Percentiles rank a stretch among this genome's conserved stretches.
phyloP scores from a whole-genome alignment of 805 yeast species.

The Hanseniaspora lindneri region DNA sequence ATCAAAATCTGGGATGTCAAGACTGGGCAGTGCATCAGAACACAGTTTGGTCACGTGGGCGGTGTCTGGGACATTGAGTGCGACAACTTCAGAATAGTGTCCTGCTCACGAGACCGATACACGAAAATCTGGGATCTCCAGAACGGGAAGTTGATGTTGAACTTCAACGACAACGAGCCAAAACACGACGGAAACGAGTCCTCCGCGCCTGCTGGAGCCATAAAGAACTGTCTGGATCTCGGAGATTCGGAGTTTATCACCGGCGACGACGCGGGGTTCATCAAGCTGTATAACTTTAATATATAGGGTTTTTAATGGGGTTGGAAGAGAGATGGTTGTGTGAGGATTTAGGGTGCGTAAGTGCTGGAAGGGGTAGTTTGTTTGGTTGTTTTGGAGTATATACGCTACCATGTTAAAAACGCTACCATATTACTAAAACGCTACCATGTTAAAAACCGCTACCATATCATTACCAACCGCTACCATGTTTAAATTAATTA shows the following conservation, averaged over 20 bases:
- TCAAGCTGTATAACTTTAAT: conserved; percentile 75
- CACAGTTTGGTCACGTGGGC: conserved; percentile 95
- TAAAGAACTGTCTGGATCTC: conserved; percentile 51
- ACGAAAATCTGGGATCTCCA: conserved; percentile 96
- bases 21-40: conserved; percentile 78
- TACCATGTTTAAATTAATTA: too few relatives aligned
- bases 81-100: conserved; percentile 84
- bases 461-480: too few relatives aligned
- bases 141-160: conserved; percentile 85
- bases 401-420: too few relatives aligned
- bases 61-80: conserved; percentile 97
- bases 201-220: conserved; percentile 25
- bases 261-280: conserved; percentile 80
- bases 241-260: conserved; percentile 84
- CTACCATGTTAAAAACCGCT: too few relatives aligned
- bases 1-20: conserved; percentile 83
- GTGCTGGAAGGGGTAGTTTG: too few relatives aligned
- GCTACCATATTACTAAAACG: too few relatives aligned
- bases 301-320: too few relatives aligned
- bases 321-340: too few relatives aligned
- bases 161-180: conserved; percentile 57
- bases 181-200: conserved; percentile 28
- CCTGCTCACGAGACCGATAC: conserved; percentile 86
- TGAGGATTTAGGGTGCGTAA: too few relatives aligned
- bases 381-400: too few relatives aligned